These are phyloP conservation scores for Ploettnerulaceae sp. DNA, from an alignment of 2,329 filamentous ascomycete genomes.

Conservation along the genomic window DNA sequence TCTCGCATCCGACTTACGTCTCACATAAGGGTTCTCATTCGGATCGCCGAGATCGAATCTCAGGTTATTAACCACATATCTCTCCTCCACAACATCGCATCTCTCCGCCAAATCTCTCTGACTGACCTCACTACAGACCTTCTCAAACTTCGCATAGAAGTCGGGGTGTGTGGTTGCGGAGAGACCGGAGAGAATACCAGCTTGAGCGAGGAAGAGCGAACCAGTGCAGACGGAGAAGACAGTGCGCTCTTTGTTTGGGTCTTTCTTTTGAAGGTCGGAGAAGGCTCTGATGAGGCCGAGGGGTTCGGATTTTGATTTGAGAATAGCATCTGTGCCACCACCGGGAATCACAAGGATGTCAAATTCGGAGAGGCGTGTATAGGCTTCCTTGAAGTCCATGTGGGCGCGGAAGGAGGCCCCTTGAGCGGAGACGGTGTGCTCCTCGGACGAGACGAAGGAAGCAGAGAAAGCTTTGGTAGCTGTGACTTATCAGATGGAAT, in stretches of 20 bases:
- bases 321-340: constrained; percentile 54
- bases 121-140: constrained; percentile 69
- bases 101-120: constrained; percentile 67
- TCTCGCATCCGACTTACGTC: constrained; percentile 64
- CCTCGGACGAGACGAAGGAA: constrained; percentile 40
- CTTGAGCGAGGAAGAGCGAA: constrained; percentile 69
- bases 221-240: constrained; percentile 77
- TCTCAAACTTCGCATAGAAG: constrained; percentile 75
- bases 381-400: constrained; percentile 73
- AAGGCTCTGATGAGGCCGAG: constrained; percentile 70
- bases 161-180: constrained; percentile 81
- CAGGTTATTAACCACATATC: constrained; percentile 88
- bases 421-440: constrained; percentile 50
- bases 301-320: constrained; percentile 65
- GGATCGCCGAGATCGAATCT: constrained; percentile 76
- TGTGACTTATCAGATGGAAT: no score
- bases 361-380: constrained; percentile 54
- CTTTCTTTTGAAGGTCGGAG: constrained; percentile 73
- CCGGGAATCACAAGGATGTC: constrained; percentile 77
- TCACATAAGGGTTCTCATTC: constrained; percentile 79
- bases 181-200: constrained; percentile 72
- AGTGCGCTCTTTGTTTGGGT: constrained; percentile 75
- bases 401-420: constrained; percentile 69
- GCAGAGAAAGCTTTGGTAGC: constrained; percentile 29
- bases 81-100: constrained; percentile 77